Evolutionary conservation across 2,329 filamentous ascomycete genomes (phyloP).

Genomic region (Mycosphaerella arachidis): DNA sequence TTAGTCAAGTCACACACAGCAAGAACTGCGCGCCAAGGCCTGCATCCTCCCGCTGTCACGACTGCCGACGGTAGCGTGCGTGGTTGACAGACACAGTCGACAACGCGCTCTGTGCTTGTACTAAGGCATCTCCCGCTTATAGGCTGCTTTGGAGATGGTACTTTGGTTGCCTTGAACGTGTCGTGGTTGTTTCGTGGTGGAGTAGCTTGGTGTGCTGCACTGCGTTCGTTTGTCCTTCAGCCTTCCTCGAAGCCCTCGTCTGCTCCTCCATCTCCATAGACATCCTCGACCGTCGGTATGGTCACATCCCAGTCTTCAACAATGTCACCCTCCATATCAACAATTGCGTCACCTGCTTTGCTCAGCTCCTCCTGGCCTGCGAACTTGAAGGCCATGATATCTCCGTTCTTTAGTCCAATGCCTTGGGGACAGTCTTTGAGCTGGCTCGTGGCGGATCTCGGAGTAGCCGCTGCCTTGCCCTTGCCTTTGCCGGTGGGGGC

Average conservation of each 20-base stretch:
- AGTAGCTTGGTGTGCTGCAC: neutral
- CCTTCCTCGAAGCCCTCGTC: slow-evolving; percentile 25
- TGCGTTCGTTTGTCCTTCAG: slow-evolving; percentile 7
- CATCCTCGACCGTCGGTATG: slow-evolving; percentile 32
- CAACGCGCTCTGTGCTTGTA: neutral
- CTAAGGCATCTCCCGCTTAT: neutral
- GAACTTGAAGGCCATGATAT: slow-evolving; percentile 36
- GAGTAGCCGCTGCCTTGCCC: slow-evolving; percentile 31
- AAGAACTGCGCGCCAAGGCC: too few relatives aligned
- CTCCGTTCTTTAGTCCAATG: slow-evolving; percentile 31
- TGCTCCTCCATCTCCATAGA: slow-evolving; percentile 23
- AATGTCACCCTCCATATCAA: slow-evolving; percentile 11
- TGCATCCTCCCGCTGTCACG: slow-evolving; percentile 7
- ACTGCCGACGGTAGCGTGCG: neutral
- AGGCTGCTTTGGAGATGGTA: neutral
- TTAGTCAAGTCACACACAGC: slow-evolving; percentile 1
- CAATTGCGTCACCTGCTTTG: slow-evolving; percentile 16
- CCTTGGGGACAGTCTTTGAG: slow-evolving; percentile 35
- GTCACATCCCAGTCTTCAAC: slow-evolving; percentile 32
- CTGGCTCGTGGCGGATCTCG: slow-evolving; percentile 33
- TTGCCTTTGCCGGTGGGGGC: slow-evolving; percentile 39
- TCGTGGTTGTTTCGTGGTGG: neutral
- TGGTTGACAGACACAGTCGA: neutral
- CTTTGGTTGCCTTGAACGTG: neutral
- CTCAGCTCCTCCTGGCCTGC: slow-evolving; percentile 14